Base-by-base conservation (phyloP, 352 stramenopile genomes). In the Phytophthora macrochlamydospora region DNA sequence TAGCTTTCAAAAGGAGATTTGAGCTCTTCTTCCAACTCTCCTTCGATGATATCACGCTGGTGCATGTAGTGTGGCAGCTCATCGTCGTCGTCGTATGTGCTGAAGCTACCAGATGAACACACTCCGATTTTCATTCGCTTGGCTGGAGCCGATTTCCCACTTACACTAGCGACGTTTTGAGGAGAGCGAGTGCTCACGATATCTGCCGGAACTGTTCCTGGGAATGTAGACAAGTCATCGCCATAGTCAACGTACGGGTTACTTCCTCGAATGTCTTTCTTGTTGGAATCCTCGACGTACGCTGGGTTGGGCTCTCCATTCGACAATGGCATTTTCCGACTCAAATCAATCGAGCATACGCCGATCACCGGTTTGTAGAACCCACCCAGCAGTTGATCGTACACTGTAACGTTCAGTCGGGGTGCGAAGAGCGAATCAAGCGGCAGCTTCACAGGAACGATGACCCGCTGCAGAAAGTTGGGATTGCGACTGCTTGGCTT, bases 381-480 rank as follows among this genome's bases (percentile, higher is more conserved):
- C 0, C 91, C 91, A 69, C 90, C 90, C 18, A 97, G 73, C 7
- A 94, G 63, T 35, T 85, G 82, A 55, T 97, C 91, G 55, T 89
- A 92, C 32, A 97, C 87, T 13, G 75, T 89, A 33, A 97, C 82
- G 62, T 92, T 94, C 13, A 98, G 67, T 0, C 88, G 78, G 13
- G 91, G 90, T 2, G 91, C 80, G 58, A 93, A 98, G 29, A 95
- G 70, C 4, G 87, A 82, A 68, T 98, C 83, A 0, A 95, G 52
- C 0, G 92, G 92, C 58, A 98, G 71, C 61, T 87, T 79, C 3
- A 98, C 73, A 3, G 87, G 86, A 13, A 97, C 77, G 7, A 96
- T 52, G 50, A 98, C 83, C 3, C 87, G 83, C 50, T 97, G 84
- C 31, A 96, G 71, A 63, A 95, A 98, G 67, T 98, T 98, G 0